Evolutionary conservation across 2,329 filamentous ascomycete species (phyloP).

Genomic region (Aureobasidium zeae): DNA sequence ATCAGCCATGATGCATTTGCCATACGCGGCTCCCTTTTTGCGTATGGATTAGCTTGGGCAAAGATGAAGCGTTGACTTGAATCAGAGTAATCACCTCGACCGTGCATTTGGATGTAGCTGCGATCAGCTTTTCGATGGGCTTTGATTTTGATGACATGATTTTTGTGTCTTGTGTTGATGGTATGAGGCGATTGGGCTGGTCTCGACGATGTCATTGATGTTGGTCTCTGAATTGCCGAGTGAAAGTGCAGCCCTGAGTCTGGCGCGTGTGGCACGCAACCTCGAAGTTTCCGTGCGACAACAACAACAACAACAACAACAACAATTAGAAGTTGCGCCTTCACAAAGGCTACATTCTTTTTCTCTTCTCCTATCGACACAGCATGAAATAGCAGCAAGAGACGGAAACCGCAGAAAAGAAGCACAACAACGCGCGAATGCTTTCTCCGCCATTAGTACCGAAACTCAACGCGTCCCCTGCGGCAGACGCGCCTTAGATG

Average conservation of each 20-base stretch:
- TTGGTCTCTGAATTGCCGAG: background rate
- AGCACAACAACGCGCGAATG: constrained; percentile 7
- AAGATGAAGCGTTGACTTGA: background rate
- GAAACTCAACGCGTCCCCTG: constrained; percentile 29
- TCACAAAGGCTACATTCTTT: background rate
- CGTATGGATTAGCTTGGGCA: constrained; percentile 12
- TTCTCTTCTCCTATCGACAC: background rate
- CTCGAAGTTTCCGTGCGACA: background rate
- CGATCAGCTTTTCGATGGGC: constrained; percentile 60
- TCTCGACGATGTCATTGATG: constrained; percentile 10
- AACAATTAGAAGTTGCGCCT: background rate
- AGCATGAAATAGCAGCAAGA: background rate
- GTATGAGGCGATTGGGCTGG: background rate
- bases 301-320: constrained; percentile 7
- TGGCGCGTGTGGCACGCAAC: background rate
- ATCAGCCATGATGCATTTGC: constrained; percentile 82
- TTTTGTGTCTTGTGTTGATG: background rate
- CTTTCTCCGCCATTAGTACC: background rate
- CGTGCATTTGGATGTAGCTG: constrained; percentile 56
- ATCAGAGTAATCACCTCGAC: constrained; percentile 44
- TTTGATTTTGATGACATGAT: constrained; percentile 42
- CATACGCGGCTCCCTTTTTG: constrained; percentile 68
- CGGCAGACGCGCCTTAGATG: constrained; percentile 30
- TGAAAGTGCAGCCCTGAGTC: background rate
- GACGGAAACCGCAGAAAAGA: background rate